These are phyloP conservation scores for Fagus sylvatica DNA, from an alignment of 306 rosid genomes.

Conservation along the genomic window DNA sequence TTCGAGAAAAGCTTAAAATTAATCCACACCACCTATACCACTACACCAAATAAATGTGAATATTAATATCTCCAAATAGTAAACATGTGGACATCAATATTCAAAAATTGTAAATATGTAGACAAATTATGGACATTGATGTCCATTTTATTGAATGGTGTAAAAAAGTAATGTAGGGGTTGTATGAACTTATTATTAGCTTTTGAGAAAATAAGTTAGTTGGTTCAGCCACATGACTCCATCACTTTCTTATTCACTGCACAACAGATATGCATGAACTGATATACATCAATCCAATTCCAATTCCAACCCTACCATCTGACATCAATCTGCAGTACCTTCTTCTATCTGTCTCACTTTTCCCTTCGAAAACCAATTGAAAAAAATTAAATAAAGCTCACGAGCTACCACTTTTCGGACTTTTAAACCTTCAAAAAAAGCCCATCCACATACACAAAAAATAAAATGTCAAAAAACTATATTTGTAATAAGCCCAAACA, in stretches of 20 bases:
- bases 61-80: too few species aligned
- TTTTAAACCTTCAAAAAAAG: constrained; percentile 46
- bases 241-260: constrained; percentile 40
- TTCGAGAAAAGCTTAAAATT: too few species aligned
- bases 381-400: constrained; percentile 33
- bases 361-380: neutral
- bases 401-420: constrained; percentile 28
- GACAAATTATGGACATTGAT: too few species aligned
- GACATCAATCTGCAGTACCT: constrained; percentile 17
- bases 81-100: too few species aligned
- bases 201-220: constrained; percentile 18
- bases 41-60: too few species aligned
- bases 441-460: constrained; percentile 53
- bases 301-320: constrained; percentile 30
- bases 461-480: constrained; percentile 16
- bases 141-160: too few species aligned
- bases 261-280: constrained; percentile 27
- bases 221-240: constrained; percentile 21
- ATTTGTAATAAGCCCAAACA: constrained; percentile 38
- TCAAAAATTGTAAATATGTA: too few species aligned
- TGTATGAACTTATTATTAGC: too few species aligned
- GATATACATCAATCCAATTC: constrained; percentile 26
- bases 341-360: neutral
- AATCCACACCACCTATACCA: too few species aligned
- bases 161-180: too few species aligned